phyloP scores from a whole-genome alignment of 1,284 basidiomycete genomes.

The Boletus holoroseus region DNA sequence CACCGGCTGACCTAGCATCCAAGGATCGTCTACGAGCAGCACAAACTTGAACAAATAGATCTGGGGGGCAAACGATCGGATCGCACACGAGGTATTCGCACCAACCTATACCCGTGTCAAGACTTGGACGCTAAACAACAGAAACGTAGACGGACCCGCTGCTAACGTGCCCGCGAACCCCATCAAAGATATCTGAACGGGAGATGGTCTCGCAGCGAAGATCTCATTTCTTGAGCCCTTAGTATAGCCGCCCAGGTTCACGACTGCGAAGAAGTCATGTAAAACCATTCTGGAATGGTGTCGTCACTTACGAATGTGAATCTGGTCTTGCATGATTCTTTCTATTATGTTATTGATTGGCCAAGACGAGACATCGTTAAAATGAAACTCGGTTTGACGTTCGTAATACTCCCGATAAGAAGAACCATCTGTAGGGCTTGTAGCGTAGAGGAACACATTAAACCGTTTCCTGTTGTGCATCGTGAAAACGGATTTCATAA shows the following conservation, averaged over 20 bases:
- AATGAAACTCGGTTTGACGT: conserved; percentile 39
- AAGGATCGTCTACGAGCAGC: conserved; percentile 11
- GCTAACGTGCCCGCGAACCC: conserved; percentile 55
- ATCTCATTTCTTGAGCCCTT: conserved; percentile 61
- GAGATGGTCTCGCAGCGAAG: conserved; percentile 54
- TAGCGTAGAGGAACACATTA: conserved; percentile 52
- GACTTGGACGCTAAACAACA: neutral
- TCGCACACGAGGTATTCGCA: conserved; percentile 60
- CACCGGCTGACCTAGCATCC: neutral
- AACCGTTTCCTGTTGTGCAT: conserved; percentile 47
- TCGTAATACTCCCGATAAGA: conserved; percentile 51
- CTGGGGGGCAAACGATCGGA: conserved; percentile 43
- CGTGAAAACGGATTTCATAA: conserved; percentile 58
- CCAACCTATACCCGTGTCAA: conserved; percentile 39
- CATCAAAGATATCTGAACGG: conserved; percentile 57
- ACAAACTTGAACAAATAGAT: conserved; percentile 37
- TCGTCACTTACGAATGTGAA: conserved; percentile 45
- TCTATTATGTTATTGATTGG: conserved; percentile 41
- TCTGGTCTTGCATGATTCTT: conserved; percentile 44
- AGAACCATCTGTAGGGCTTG: conserved; percentile 49
- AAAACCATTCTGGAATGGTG: neutral
- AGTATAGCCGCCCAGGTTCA: conserved; percentile 62
- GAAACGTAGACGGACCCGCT: conserved; percentile 34
- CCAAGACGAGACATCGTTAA: conserved; percentile 49
- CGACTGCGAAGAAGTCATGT: conserved; percentile 31